phyloP scores from a whole-genome alignment of 2,329 filamentous ascomycete genomes.

The Xylariaceae sp. region DNA sequence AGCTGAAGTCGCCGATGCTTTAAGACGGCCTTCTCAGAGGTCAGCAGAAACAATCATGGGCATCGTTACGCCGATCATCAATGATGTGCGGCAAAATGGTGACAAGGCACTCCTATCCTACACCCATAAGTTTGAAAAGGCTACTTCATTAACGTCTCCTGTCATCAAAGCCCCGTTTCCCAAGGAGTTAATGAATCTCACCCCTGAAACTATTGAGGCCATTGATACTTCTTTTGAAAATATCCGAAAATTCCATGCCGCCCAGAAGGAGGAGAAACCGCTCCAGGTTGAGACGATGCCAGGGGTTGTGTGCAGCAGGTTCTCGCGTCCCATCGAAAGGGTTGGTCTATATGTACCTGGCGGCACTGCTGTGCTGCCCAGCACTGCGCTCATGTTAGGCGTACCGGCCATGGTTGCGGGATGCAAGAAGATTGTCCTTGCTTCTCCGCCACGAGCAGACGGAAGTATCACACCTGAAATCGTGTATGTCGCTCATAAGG shows the following conservation, averaged over 20 bases:
- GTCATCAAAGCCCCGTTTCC: conserved; percentile 89
- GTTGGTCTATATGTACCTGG: conserved; percentile 97
- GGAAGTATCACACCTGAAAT: conserved; percentile 94
- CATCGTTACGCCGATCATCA: conserved; percentile 87
- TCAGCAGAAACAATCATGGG: conserved; percentile 91
- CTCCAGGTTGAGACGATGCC: conserved; percentile 95
- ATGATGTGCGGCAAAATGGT: conserved; percentile 76
- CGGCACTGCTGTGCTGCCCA: conserved; percentile 93
- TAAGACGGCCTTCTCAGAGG: conserved; percentile 88
- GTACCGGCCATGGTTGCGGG: conserved; percentile 97
- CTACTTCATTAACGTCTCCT: conserved; percentile 81
- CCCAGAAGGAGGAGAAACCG: conserved; percentile 79
- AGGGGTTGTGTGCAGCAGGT: conserved; percentile 89
- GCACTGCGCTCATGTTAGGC: conserved; percentile 95
- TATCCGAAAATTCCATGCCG: conserved; percentile 88
- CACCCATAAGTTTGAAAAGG: conserved; percentile 97
- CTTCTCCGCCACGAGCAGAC: conserved; percentile 83
- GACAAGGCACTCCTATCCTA: conserved; percentile 87
- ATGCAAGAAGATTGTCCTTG: conserved; percentile 90
- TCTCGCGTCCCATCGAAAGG: conserved; percentile 85
- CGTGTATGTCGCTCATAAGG: conserved; percentile 94
- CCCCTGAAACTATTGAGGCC: conserved; percentile 80
- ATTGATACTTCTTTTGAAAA: conserved; percentile 94
- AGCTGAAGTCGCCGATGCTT: conserved; percentile 64
- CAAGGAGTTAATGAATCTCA: conserved; percentile 75